Conservation (phyloP, 2,329 filamentous ascomycete species). For the Apiospora kogelbergensis region DNA sequence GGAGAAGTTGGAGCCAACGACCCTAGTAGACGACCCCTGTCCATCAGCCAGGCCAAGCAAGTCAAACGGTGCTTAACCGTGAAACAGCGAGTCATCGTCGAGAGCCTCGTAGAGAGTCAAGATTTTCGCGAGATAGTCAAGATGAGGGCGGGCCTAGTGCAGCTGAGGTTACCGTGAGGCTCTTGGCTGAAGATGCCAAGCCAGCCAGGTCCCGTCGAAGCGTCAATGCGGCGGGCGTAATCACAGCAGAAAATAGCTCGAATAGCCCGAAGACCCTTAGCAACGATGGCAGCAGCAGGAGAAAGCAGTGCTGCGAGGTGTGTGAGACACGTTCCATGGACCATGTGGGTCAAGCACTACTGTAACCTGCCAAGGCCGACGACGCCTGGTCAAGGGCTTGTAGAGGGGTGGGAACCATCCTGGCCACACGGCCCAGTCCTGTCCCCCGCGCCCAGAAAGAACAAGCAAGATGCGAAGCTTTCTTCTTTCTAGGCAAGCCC, state of each 20-base stretch:
- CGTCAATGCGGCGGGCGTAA: constrained; percentile 28
- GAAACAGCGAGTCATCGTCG: constrained; percentile 2
- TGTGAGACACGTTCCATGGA: constrained; percentile 29
- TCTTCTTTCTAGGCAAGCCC: constrained; percentile 3
- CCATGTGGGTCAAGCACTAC: constrained; percentile 6
- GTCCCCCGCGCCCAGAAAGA: neutral
- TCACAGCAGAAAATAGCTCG: constrained; percentile 14
- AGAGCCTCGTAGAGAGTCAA: constrained; percentile 18
- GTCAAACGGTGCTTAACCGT: constrained; percentile 5
- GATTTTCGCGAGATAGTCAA: constrained; percentile 16
- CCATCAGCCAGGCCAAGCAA: neutral
- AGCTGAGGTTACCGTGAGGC: constrained; percentile 14
- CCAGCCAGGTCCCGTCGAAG: constrained; percentile 19
- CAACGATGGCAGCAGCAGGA: constrained; percentile 21
- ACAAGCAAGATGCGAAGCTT: constrained; percentile 7
- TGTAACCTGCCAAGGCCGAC: constrained; percentile 37
- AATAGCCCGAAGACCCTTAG: constrained; percentile 1
- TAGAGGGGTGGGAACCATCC: neutral
- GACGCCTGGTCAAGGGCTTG: neutral
- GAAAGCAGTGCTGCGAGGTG: constrained; percentile 20
- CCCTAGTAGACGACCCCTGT: neutral
- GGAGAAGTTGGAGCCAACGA: neutral
- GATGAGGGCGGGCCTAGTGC: constrained; percentile 19
- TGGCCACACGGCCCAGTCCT: neutral
- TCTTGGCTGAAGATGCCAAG: constrained; percentile 33